Base-by-base conservation (phyloP, 176 grass and related monocot species). In the Oryza australiensis region DNA sequence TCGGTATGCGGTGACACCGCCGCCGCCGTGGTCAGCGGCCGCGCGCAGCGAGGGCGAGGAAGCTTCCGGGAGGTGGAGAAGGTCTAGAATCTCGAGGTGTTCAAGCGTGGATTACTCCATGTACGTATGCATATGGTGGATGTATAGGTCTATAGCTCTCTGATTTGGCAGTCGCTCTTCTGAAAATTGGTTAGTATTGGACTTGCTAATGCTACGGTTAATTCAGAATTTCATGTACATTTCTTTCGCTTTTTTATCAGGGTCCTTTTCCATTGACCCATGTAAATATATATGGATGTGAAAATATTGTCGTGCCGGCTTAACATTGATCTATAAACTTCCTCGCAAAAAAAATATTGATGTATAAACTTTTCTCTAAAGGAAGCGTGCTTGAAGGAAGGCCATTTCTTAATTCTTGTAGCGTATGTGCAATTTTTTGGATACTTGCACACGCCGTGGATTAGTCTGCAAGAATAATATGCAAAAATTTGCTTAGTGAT, bases 21-120 rank as follows among this genome's bases (percentile, higher is more conserved):
- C 22, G 49, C 34, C 2, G 81, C 28, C 37, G 76, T 14, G 26
- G 28, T 55, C 15, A 33, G 66, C 28, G 24, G 42, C 34, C 82
- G 66, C 13, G 79, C n/a, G 2, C 75, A 18, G 40, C 77, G 63
- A 14, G 64, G 64, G 23, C 18, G 15, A 10, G 16, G 15, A n/a
- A 43, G 70, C 7, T 74, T 70, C 82, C 71, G 77, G 72, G 71
- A 89, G 82, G 87, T 89, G 72, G 82, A 70, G 4, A 76, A 89
- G 72, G 87, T 81, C 26, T 85, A 80, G 26, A 40, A 16, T 10
- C 60, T 6, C 15, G 42, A 20, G 5, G 14, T 14, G 37, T 46
- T 73, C 20, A 16, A 29, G 15, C 30, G 42, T 30, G 26, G 16
- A 29, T 18, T 26, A 23, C 53, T 15, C 20, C 4, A 28, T n/a